phyloP scores from a whole-genome alignment of 116 monocot species.

The Papilionanthe hybrid region DNA sequence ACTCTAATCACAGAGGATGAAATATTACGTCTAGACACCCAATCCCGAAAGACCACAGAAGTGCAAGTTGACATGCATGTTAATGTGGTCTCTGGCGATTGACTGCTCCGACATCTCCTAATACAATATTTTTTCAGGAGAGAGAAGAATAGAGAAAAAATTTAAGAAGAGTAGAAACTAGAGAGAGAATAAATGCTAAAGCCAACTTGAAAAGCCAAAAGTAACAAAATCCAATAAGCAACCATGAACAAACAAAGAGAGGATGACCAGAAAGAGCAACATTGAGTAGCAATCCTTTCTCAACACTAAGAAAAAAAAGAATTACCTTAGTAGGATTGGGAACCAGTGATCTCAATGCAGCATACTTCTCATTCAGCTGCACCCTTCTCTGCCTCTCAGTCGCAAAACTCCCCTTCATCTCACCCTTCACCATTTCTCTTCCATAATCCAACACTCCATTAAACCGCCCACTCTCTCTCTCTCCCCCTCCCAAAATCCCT shows the following conservation, averaged over 20 bases:
- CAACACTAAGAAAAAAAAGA: too few relatives aligned
- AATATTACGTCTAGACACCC: too few relatives aligned
- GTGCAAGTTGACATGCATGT: too few relatives aligned
- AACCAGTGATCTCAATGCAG: slow-evolving; percentile 64
- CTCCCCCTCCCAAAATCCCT: slow-evolving; percentile 9
- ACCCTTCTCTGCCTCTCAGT: slow-evolving; percentile 91
- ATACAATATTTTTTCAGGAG: too few relatives aligned
- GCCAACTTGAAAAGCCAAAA: neutral
- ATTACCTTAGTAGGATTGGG: slow-evolving; percentile 87
- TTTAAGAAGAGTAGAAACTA: neutral
- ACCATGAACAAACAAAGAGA: neutral
- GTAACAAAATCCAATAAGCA: neutral
- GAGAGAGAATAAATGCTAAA: neutral
- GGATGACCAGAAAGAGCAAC: neutral
- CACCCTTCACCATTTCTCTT: slow-evolving; percentile 41
- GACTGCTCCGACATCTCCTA: too few relatives aligned
- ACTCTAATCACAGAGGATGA: too few relatives aligned
- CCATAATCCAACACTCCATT: slow-evolving; percentile 45
- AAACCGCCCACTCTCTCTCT: slow-evolving; percentile 12
- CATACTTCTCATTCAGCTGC: slow-evolving; percentile 87
- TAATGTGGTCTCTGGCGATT: too few relatives aligned
- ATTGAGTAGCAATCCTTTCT: neutral
- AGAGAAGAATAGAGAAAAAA: neutral
- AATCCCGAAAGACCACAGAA: too few relatives aligned
- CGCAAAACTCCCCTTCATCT: slow-evolving; percentile 43